Conservation (phyloP, 108 stramenopile genomes). For the Fistulifera pelliculosa region DNA sequence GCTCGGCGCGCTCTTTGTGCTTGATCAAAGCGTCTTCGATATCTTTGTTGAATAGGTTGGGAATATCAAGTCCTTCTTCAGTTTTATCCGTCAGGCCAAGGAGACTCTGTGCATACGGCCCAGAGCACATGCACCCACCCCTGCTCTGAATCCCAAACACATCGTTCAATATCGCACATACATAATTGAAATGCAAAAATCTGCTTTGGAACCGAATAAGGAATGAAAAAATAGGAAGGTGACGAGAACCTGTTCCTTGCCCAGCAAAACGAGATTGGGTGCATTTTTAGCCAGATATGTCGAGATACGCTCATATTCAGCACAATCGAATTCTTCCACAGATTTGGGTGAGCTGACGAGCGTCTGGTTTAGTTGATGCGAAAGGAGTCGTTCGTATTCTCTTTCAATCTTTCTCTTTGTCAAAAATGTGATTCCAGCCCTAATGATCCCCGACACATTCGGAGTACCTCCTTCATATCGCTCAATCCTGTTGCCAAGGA, state of each 20-base stretch:
- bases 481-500: conserved; percentile 89
- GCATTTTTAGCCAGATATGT: conserved; percentile 35
- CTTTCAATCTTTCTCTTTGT: conserved; percentile 54
- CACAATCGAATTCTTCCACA: conserved; percentile 47
- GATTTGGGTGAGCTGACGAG: conserved; percentile 16
- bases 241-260: conserved; percentile 16
- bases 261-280: conserved; percentile 78
- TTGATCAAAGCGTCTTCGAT: conserved; percentile 81
- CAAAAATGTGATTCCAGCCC: conserved; percentile 79
- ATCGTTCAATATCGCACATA: conserved; percentile 94
- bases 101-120: conserved; percentile 79
- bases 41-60: conserved; percentile 42
- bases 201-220: conserved; percentile 59
- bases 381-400: conserved; percentile 27
- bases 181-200: conserved; percentile 96
- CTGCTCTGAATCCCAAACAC: conserved; percentile 96
- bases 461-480: conserved; percentile 98
- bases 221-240: conserved; percentile 81
- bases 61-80: conserved; percentile 14
- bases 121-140: conserved; percentile 93
- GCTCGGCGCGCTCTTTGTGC: conserved; percentile 68
- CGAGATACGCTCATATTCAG: conserved; percentile 45
- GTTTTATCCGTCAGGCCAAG: conserved; percentile 53
- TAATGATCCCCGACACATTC: conserved; percentile 82
- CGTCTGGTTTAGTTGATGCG: background rate